Conservation (phyloP, 352 stramenopile genomes). For the Pythium angustatum region DNA sequence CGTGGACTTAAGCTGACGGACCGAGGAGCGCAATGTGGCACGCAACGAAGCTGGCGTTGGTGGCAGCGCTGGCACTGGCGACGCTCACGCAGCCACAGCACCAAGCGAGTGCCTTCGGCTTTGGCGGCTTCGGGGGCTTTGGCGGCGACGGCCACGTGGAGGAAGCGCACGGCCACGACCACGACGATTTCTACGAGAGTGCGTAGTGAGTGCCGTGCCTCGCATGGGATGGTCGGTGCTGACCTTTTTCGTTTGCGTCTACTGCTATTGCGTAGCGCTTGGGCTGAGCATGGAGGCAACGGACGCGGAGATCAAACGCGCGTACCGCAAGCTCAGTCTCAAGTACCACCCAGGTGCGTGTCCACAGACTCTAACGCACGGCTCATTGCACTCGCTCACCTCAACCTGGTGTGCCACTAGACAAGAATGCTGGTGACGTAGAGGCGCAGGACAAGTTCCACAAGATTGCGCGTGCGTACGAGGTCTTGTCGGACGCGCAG, state of each 20-base stretch:
- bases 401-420: too few species aligned
- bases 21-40: slow-evolving; percentile 16
- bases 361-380: too few species aligned
- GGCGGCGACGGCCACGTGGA: slow-evolving; percentile 45
- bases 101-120: slow-evolving; percentile 34
- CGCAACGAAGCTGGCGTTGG: slow-evolving; percentile 24
- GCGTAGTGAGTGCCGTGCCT: too few species aligned
- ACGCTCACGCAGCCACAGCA: slow-evolving; percentile 15
- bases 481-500: slow-evolving; percentile 89
- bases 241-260: too few species aligned
- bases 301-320: slow-evolving; percentile 94
- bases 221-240: background rate
- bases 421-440: slow-evolving; percentile 85
- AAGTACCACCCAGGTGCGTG: slow-evolving; percentile 94
- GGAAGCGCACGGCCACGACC: slow-evolving; percentile 49
- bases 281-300: slow-evolving; percentile 79
- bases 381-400: too few species aligned
- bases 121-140: slow-evolving; percentile 56
- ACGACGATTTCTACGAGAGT: slow-evolving; percentile 79
- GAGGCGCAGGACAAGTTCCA: slow-evolving; percentile 89
- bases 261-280: slow-evolving; percentile 38
- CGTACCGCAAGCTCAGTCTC: slow-evolving; percentile 94
- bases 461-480: slow-evolving; percentile 89
- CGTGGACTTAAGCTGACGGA: slow-evolving; percentile 6
- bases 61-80: slow-evolving; percentile 37